Evolutionary conservation across 108 stramenopile genomes (phyloP), one percentile per base, ranked within the genome.

Genomic region (Conticribra guillardii): DNA sequence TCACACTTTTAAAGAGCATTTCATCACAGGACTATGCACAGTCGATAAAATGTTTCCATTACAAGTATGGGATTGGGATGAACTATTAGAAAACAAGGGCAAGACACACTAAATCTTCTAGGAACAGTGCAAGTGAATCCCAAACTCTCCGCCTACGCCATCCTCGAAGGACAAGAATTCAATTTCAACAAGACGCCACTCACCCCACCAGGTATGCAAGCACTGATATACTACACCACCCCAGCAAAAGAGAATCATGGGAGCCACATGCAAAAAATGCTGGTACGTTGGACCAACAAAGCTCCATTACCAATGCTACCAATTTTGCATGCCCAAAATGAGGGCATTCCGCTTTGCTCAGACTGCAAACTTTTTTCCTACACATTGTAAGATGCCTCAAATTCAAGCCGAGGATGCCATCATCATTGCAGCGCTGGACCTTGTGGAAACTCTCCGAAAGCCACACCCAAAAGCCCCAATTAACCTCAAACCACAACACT

Each of bases 251-350:
- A 45, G 62, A 29, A 70, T 41, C 37, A n/a, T 73, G 69, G 73
- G 62, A 63, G 23, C 64, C 52, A 27, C 34, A 60, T 27, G 71
- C 60, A 1, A 15, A 32, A 3, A 70, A 24, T 68, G 55, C 1
- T 84, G 79, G 78, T 80, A 79, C 47, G 16, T 73, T 1, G 81
- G 67, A 15, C 74, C 65, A 8, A 64, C 64, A 17, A 58, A 66
- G 64, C 24, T 54, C 2, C 49, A 48, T 18, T 73, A 73, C 30
- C 48, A 61, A 26, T 66, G 60, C 53, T 71, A 22, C 3, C 1
- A 26, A 1, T 22, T 45, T 17, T 60, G 44, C 44, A 24, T 60
- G 11, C 60, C 21, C 1, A 7, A 19, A 45, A 41, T 37, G 1
- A 8, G 1, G 0, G 4, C 37, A 22, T 45, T 22, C 44, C 0